phyloP scores from a whole-genome alignment of 768 basidiomycete species.

The Stropharia rugosoannulata region DNA sequence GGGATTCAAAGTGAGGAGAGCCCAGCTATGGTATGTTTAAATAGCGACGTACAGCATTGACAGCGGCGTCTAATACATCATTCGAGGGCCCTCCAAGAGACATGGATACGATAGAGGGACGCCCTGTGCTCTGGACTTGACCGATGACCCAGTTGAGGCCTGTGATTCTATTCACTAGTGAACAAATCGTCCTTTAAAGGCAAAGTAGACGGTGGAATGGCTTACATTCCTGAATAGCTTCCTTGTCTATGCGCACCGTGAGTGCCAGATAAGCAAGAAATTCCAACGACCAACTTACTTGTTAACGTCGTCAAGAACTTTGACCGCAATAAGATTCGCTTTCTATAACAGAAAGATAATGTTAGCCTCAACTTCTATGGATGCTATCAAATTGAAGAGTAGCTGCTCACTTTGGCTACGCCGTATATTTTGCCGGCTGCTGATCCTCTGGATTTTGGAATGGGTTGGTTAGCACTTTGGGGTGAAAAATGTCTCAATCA shows the following conservation, averaged over 20 bases:
- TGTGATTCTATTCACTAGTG: constrained; percentile 19
- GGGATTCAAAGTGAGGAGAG: not conserved
- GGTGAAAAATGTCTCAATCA: not conserved
- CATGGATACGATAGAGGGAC: constrained; percentile 34
- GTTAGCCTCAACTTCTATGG: not conserved
- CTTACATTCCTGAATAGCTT: not conserved
- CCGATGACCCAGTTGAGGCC: constrained; percentile 31
- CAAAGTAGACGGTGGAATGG: not conserved
- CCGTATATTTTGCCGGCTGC: constrained; percentile 33
- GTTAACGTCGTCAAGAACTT: constrained; percentile 36
- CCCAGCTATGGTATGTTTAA: not conserved
- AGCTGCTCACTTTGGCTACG: constrained; percentile 25
- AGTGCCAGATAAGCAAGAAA: not conserved
- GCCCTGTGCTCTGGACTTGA: constrained; percentile 16
- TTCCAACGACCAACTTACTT: not conserved
- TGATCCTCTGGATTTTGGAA: constrained; percentile 24
- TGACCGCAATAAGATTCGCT: constrained; percentile 38
- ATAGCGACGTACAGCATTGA: constrained; percentile 16
- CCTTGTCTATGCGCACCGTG: not conserved
- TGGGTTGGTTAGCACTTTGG: not conserved
- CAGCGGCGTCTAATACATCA: constrained; percentile 30
- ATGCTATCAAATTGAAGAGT: not conserved
- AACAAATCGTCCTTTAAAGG: not conserved
- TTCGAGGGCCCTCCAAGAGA: constrained; percentile 32
- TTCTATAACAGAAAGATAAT: constrained; percentile 3